These are phyloP conservation scores for Stagonosporopsis chrysanthemi DNA, from an alignment of 2,329 filamentous ascomycete species.

Conservation along the genomic window DNA sequence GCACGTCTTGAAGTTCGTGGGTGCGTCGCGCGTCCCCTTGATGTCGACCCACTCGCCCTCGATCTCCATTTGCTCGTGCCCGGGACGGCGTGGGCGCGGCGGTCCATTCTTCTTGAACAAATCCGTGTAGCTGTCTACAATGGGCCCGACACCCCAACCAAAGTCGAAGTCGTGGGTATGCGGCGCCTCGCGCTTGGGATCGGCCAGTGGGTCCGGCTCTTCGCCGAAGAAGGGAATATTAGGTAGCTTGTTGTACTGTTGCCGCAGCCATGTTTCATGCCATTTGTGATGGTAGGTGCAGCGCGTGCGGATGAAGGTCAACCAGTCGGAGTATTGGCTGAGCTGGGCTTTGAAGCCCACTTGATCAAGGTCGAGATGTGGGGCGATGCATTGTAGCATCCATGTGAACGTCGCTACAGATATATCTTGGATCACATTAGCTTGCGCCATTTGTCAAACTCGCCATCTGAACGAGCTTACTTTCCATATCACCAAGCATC, in stretches of 20 bases:
- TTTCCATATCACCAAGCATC: conserved; percentile 46
- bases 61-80: conserved; percentile 48
- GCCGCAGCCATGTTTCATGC: conserved; percentile 18
- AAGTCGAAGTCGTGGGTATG: conserved; percentile 47
- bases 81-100: conserved; percentile 52
- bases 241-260: neutral
- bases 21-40: neutral
- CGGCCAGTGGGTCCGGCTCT: conserved; percentile 19
- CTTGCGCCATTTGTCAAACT: too few relatives aligned
- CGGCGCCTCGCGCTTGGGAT: conserved; percentile 27
- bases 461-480: conserved; percentile 22
- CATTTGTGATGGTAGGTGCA: conserved; percentile 42
- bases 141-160: conserved; percentile 57
- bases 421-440: conserved; percentile 36
- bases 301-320: conserved; percentile 35
- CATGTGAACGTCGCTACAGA: conserved; percentile 61
- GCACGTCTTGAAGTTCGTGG: conserved; percentile 46
- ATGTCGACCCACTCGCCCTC: conserved; percentile 20
- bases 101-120: conserved; percentile 54
- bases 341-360: conserved; percentile 53
- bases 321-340: conserved; percentile 50
- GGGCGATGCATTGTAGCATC: conserved; percentile 63
- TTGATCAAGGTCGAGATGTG: conserved; percentile 56
- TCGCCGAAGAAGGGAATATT: neutral
- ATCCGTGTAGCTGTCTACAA: conserved; percentile 51